These are phyloP conservation scores for Chaetomium fimeti DNA, from an alignment of 495 filamentous ascomycete species.

Conservation along the genomic window DNA sequence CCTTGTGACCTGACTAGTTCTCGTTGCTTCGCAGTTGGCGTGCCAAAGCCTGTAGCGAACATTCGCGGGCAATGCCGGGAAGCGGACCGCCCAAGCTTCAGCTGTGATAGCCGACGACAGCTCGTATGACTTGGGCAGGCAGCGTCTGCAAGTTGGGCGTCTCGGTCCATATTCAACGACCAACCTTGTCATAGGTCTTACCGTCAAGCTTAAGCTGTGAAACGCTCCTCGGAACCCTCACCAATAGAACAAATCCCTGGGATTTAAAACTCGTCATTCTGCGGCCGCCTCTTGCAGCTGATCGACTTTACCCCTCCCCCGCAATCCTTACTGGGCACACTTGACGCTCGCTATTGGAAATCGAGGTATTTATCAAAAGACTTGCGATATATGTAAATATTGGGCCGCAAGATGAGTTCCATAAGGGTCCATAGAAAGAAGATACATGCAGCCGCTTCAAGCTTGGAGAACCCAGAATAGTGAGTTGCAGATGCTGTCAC, in stretches of 20 bases:
- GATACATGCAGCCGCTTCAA: too few species aligned
- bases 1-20: conserved; percentile 21
- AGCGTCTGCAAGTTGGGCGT: background rate
- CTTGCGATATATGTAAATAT: too few species aligned
- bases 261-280: conserved; percentile 4
- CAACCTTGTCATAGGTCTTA: too few species aligned
- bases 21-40: background rate
- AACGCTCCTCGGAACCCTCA: background rate
- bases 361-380: too few species aligned
- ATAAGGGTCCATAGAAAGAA: too few species aligned
- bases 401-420: too few species aligned
- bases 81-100: background rate
- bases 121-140: background rate
- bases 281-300: conserved; percentile 11
- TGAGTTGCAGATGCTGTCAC: background rate
- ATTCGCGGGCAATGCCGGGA: background rate
- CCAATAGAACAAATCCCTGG: background rate
- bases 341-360: too few species aligned
- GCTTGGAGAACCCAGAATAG: too few species aligned
- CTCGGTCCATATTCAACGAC: too few species aligned
- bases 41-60: background rate
- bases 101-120: background rate
- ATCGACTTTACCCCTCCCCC: conserved; percentile 23
- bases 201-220: too few species aligned
- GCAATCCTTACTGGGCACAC: background rate